phyloP scores from a whole-genome alignment of 1,284 basidiomycete species.

The Puccinia brachypodii region DNA sequence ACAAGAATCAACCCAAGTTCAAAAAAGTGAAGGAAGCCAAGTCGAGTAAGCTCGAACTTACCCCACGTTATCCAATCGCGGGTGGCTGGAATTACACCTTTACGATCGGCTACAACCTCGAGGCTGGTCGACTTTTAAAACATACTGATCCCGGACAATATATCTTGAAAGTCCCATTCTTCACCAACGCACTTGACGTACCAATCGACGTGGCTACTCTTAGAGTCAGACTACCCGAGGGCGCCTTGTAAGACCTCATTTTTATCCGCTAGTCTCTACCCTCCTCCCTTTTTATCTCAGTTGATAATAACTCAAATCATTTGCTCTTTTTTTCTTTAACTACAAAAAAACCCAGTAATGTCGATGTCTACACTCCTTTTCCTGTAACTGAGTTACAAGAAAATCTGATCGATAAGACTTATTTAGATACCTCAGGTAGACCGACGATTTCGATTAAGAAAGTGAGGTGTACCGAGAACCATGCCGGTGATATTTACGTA shows the following conservation, averaged over 20 bases:
- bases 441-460: slow-evolving; percentile 75
- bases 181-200: slow-evolving; percentile 76
- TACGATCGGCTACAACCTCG: slow-evolving; percentile 86
- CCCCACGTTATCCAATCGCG: slow-evolving; percentile 85
- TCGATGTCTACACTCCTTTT: slow-evolving; percentile 77
- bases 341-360: slow-evolving; percentile 66
- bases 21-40: slow-evolving; percentile 59
- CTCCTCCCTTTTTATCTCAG: background rate
- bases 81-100: slow-evolving; percentile 99
- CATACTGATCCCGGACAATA: slow-evolving; percentile 65
- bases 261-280: background rate
- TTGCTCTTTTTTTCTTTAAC: slow-evolving; percentile 22
- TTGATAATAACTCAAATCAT: background rate
- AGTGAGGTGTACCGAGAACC: slow-evolving; percentile 72
- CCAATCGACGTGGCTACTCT: slow-evolving; percentile 79
- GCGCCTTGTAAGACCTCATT: slow-evolving; percentile 68
- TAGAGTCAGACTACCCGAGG: slow-evolving; percentile 84
- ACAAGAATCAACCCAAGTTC: slow-evolving; percentile 60
- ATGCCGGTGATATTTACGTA: slow-evolving; percentile 66
- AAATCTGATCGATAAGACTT: slow-evolving; percentile 72
- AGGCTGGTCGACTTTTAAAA: slow-evolving; percentile 66
- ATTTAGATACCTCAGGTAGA: slow-evolving; percentile 89
- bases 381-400: slow-evolving; percentile 64
- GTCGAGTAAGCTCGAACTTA: slow-evolving; percentile 67
- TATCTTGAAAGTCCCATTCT: slow-evolving; percentile 77